Base-by-base conservation (phyloP, 2,329 filamentous ascomycete genomes). In the Phialophora tarda region DNA sequence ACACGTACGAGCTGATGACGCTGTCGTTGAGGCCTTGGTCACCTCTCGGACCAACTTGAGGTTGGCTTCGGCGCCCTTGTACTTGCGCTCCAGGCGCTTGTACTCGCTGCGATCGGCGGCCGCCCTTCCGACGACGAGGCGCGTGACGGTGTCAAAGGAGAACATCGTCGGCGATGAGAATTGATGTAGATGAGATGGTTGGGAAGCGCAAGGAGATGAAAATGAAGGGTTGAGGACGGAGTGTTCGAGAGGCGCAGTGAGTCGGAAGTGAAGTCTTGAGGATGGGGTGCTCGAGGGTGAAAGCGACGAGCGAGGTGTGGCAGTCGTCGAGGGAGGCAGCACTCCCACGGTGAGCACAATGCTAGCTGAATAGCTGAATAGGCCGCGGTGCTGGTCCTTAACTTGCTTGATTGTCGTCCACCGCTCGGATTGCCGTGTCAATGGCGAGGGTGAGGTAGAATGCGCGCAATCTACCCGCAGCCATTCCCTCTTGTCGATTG, bases 381-480 rank as follows among this genome's bases (percentile, higher is more conserved):
- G 26, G 44, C 17, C 56, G 54, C 30, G 10, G 28, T 30, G 23
- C 26, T 34, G 44, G 28, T 48, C 28, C 21, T 61, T 32, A 34
- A 48, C 32, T 41, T 24, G 56, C 59, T 59, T 72, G 71, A 50
- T 73, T 72, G 67, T 73, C 70, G 66, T 71, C 67, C 54, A 73
- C 71, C n/a, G 70, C 69, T 56, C 59, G 44, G 59, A 73, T 72
- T 44, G 70, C 69, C 26, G 70, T 73, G 48, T 69, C 69, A 56
- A 66, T 71, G 63, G 70, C 71, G 47, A 34, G 51, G 60, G 55
- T 66, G 66, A 63, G 48, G 64, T 48, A 59, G 47, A 66, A 62
- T 62, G 28, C 28, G 48, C 48, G 30, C 44, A 51, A 41, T 59
- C 64, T 53, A 50, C 47, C 34, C 24, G 56, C 58, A 62, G 61